phyloP scores from a whole-genome alignment of 441 rosid species.

The Bruguiera hainesii region DNA sequence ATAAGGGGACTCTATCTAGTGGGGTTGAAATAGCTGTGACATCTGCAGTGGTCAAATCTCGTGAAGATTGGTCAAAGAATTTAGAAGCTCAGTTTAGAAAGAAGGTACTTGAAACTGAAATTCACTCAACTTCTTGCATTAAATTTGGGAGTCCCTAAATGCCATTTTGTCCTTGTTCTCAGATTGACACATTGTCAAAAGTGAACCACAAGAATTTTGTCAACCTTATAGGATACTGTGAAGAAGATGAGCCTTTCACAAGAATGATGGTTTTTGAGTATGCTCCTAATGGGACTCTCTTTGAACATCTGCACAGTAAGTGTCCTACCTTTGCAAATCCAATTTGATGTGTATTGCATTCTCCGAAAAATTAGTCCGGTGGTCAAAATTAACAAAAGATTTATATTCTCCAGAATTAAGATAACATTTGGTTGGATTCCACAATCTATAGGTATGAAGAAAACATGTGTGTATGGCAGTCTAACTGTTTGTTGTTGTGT shows the following conservation, averaged over 20 bases:
- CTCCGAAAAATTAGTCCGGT: background rate
- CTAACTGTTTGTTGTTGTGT: no score
- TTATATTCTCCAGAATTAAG: background rate
- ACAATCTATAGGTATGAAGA: no score
- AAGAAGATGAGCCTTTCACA: conserved; percentile 75
- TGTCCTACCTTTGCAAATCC: conserved; percentile 9
- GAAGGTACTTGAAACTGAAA: conserved; percentile 47
- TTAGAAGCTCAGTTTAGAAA: conserved; percentile 66
- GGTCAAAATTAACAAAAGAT: background rate
- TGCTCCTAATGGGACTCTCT: conserved; percentile 92
- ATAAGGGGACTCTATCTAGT: conserved; percentile 88
- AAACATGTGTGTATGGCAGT: no score
- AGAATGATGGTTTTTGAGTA: conserved; percentile 96
- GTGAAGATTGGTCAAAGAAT: conserved; percentile 57
- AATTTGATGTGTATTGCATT: background rate
- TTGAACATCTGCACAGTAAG: conserved; percentile 93
- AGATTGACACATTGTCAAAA: conserved; percentile 75
- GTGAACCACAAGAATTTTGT: conserved; percentile 91
- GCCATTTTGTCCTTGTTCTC: conserved; percentile 23
- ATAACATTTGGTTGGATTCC: no score
- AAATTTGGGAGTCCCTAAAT: conserved; percentile 11
- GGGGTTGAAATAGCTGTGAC: conserved; percentile 91
- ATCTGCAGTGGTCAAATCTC: conserved; percentile 46
- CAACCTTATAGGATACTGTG: conserved; percentile 84
- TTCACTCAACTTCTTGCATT: conserved; percentile 5